Evolutionary conservation across 805 yeast species (phyloP), one percentile per base, ranked within the genome.

Genomic region (Pichia exigua): DNA sequence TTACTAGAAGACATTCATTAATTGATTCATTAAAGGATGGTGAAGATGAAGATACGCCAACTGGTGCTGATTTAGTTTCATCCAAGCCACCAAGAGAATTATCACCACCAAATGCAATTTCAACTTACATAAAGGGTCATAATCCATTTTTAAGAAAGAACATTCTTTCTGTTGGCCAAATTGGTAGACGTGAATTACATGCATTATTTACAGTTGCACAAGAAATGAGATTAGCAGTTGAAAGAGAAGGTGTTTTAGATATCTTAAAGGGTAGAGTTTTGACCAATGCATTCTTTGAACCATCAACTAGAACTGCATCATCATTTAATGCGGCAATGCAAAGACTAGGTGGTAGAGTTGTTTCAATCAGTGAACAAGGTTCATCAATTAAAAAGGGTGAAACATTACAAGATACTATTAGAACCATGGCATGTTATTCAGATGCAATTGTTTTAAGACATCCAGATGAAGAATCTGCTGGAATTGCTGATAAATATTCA

Each of bases 321-420:
- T 94, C 98, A 1, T 95, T 95, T 68, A 96, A 94, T 69, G 97
- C 97, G 62, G 99, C 99, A 54, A 94, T 94, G 99, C 98, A 94
- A 77, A 87, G 99, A 74, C 78, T 94, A 62, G 99, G 99, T 69
- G 99, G 99, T 66, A 82, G 96, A 71, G 96, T 90, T 60, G 87
- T 95, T 59, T 79, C 95, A 50, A 86, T 94, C 58, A 78, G 87
- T 56, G 86, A 94, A 54, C 82, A 79, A 58, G 78, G 90, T 35
- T 91, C 98, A n/a, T 88, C 97, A 24, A 97, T 91, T 47, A 87
- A 89, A 75, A 94, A 94, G 78, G 99, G 99, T 60, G 99, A 94
- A 77, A 87, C 97, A 44, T 77, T 94, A 65, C 97, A 92, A 73
- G 99, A 94, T 67, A 94, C 99, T 41, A 82, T 94, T 59, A 83